Conservation (phyloP, 176 grass and related monocot genomes). For the Ensete glaucum region DNA sequence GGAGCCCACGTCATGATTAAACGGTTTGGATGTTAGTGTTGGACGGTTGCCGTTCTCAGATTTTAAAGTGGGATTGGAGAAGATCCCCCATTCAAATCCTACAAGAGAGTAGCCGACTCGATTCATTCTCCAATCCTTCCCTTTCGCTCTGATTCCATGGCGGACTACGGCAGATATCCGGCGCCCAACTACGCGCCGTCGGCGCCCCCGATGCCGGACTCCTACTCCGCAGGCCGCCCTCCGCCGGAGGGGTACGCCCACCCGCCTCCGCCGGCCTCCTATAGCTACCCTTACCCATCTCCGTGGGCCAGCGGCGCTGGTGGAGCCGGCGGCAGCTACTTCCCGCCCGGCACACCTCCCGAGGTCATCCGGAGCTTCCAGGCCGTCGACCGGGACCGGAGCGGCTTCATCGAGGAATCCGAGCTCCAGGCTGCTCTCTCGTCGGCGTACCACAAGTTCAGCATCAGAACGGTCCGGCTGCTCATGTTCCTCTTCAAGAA, state of each 20-base stretch:
- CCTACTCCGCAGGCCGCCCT: not conserved
- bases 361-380: slow-evolving; percentile 61
- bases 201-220: slow-evolving; percentile 8
- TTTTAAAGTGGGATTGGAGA: not conserved
- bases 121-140: too few relatives aligned
- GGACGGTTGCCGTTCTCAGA: not conserved
- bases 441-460: slow-evolving; percentile 43
- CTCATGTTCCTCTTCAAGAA: slow-evolving; percentile 70
- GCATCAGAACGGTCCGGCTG: slow-evolving; percentile 64
- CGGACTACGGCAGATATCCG: not conserved
- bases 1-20: not conserved
- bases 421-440: slow-evolving; percentile 82
- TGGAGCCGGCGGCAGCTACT: slow-evolving; percentile 12
- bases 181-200: not conserved
- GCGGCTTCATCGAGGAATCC: slow-evolving; percentile 62
- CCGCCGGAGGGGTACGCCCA: not conserved
- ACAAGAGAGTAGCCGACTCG: too few relatives aligned
- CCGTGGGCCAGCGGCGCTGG: not conserved
- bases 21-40: not conserved
- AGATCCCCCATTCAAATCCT: not conserved
- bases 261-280: not conserved
- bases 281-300: slow-evolving; percentile 20
- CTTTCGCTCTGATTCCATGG: not conserved
- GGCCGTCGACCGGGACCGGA: slow-evolving; percentile 64
- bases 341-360: slow-evolving; percentile 66